Evolutionary conservation across 2,329 filamentous ascomycete species (phyloP).

Genomic region (Hypoxylon sp.): DNA sequence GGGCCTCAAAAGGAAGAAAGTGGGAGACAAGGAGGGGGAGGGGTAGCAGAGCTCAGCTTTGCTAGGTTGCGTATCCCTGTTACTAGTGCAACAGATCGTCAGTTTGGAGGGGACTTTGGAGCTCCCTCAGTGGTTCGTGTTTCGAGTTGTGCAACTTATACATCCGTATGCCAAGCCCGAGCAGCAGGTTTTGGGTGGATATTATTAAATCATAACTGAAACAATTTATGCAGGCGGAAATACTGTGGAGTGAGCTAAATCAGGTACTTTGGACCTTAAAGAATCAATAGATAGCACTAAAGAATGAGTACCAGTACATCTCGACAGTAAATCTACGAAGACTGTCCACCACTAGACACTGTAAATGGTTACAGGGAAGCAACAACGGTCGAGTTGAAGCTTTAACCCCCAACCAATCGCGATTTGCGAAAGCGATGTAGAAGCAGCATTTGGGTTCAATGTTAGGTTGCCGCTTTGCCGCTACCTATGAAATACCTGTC

Average conservation of each 20-base stretch:
- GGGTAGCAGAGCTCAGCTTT: constrained; percentile 31
- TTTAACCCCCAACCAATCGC: too few relatives aligned
- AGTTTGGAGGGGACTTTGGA: constrained; percentile 24
- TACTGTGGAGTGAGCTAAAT: neutral
- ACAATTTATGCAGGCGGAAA: constrained; percentile 27
- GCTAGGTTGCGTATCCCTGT: constrained; percentile 19
- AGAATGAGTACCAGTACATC: too few relatives aligned
- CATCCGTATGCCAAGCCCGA: constrained; percentile 30
- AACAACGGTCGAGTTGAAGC: too few relatives aligned
- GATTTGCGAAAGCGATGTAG: neutral
- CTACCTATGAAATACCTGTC: too few relatives aligned
- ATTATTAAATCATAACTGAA: constrained; percentile 33
- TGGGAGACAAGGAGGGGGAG: constrained; percentile 38
- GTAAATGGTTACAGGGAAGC: constrained; percentile 2
- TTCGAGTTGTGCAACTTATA: constrained; percentile 23
- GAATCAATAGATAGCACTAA: too few relatives aligned
- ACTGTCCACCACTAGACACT: too few relatives aligned
- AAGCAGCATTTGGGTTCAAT: neutral
- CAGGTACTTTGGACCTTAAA: too few relatives aligned
- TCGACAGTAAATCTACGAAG: too few relatives aligned
- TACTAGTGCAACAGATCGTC: constrained; percentile 27
- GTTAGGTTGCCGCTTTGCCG: too few relatives aligned
- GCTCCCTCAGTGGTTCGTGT: constrained; percentile 18
- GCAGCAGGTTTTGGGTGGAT: constrained; percentile 30
- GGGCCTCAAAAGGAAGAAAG: constrained; percentile 7